Evolutionary conservation across 306 rosid species (phyloP).

Genomic region (Acacia confusa): DNA sequence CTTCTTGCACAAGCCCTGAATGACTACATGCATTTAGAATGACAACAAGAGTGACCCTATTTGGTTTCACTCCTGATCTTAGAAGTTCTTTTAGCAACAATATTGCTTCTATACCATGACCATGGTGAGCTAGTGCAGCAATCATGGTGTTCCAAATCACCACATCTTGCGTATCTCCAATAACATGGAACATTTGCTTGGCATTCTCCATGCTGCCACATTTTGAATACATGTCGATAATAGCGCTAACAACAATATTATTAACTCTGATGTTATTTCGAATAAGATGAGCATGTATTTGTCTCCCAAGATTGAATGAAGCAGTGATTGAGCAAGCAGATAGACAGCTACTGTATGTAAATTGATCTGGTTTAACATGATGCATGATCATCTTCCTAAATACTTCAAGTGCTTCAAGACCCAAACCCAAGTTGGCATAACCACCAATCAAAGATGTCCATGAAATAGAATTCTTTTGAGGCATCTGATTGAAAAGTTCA

Average conservation of each 20-base stretch:
- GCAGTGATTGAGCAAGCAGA: constrained; percentile 70
- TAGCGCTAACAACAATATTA: constrained; percentile 69
- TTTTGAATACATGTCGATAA: constrained; percentile 79
- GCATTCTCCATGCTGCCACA: constrained; percentile 68
- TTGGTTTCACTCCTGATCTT: constrained; percentile 62
- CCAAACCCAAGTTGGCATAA: constrained; percentile 64
- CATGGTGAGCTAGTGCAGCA: constrained; percentile 67
- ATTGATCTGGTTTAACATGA: constrained; percentile 69
- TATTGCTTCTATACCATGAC: constrained; percentile 60
- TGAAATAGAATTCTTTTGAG: constrained; percentile 64
- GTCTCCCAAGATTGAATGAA: constrained; percentile 68
- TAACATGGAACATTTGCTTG: constrained; percentile 44
- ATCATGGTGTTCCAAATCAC: constrained; percentile 81
- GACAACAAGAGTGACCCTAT: constrained; percentile 57
- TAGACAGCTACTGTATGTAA: constrained; percentile 75
- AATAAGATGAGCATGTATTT: constrained; percentile 63
- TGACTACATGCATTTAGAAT: constrained; percentile 76
- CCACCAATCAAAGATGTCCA: constrained; percentile 80
- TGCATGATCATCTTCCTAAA: constrained; percentile 57
- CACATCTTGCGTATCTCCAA: constrained; percentile 56
- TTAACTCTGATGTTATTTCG: constrained; percentile 61
- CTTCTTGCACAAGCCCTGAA: constrained; percentile 74
- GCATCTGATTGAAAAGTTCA: constrained; percentile 67
- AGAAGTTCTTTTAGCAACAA: constrained; percentile 55
- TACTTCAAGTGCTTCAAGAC: constrained; percentile 69